These are phyloP conservation scores for Asterophora parasitica DNA, from an alignment of 768 basidiomycete genomes.

Conservation along the genomic window DNA sequence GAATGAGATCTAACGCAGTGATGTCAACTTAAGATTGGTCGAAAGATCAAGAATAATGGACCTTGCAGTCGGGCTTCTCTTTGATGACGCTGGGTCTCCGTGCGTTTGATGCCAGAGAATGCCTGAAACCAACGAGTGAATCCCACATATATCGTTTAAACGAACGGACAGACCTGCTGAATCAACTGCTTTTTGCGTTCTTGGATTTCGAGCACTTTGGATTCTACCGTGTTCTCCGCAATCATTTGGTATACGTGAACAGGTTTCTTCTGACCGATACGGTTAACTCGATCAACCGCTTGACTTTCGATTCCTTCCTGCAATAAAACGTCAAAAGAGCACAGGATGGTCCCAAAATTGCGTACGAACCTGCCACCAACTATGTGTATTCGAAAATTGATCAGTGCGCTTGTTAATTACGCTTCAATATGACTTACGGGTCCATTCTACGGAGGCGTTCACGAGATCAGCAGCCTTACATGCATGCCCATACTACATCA, in stretches of 20 bases:
- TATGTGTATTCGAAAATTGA: slow-evolving; percentile 20
- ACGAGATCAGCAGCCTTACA: slow-evolving; percentile 22
- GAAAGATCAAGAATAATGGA: slow-evolving; percentile 20
- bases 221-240: slow-evolving; percentile 84
- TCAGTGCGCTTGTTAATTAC: not conserved
- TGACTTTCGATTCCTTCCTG: slow-evolving; percentile 83
- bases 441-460: slow-evolving; percentile 57
- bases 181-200: slow-evolving; percentile 78
- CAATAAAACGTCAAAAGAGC: slow-evolving; percentile 10
- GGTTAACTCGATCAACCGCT: slow-evolving; percentile 76
- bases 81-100: slow-evolving; percentile 70
- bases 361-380: slow-evolving; percentile 69
- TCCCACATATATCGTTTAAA: not conserved
- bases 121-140: slow-evolving; percentile 42
- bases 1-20: slow-evolving; percentile 46
- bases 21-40: not conserved
- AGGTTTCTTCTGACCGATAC: slow-evolving; percentile 78
- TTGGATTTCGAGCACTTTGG: slow-evolving; percentile 85
- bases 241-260: slow-evolving; percentile 89
- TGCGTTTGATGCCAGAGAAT: slow-evolving; percentile 76
- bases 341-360: not conserved
- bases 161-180: slow-evolving; percentile 47
- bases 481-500: not conserved
- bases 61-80: slow-evolving; percentile 82
- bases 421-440: slow-evolving; percentile 51